Evolutionary conservation across 257 asterid genomes (phyloP), one percentile per base, ranked within the genome.

Genomic region (Solanum stenotomum): DNA sequence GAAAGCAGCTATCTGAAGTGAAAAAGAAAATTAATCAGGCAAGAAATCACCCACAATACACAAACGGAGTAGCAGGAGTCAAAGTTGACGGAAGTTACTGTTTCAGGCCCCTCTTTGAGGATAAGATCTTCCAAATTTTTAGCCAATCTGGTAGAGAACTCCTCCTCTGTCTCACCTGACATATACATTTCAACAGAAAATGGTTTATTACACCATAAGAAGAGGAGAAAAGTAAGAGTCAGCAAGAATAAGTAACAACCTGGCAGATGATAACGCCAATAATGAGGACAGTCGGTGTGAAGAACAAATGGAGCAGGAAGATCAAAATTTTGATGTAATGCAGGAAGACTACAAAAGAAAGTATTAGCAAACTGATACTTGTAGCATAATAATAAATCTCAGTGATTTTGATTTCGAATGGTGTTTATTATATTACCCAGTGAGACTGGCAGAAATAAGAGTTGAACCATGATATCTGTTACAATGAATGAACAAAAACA

Each of bases 251-350:
- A n/a, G 33, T 81, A 56, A 88, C 67, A 86, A 96, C 99, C 99
- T 94, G 98, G 96, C 78, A 92, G 94, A 90, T 94, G 99, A 90
- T 88, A 94, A 75, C 98, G 98, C 99, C 99, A 97, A 92, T 94
- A 97, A 93, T 97, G 99, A 71, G 99, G 99, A 89, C 99, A 97
- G 90, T 97, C 98, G 1, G 98, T 92, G 88, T 97, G 99, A 83
- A 94, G 90, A n/a, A 96, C 94, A 68, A 96, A 97, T 31, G 98
- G 98, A 87, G 94, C 95, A 0, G 99, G 99, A 25, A 97, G 93
- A 92, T 97, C 98, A 89, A 97, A 97, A 31, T 95, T 97, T 81
- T 95, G 95, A 90, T 97, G 99, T 22, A 97, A 94, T 18, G 98
- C 94, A 38, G 98, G 96, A 88, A 97, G 94, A 40, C 99, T 97